A percentile compares a stretch with the other conserved stretches of the same genome.
These are phyloP conservation scores for Aureobasidium sp. DNA, from an alignment of 2,329 filamentous ascomycete species.

Conservation along the genomic window DNA sequence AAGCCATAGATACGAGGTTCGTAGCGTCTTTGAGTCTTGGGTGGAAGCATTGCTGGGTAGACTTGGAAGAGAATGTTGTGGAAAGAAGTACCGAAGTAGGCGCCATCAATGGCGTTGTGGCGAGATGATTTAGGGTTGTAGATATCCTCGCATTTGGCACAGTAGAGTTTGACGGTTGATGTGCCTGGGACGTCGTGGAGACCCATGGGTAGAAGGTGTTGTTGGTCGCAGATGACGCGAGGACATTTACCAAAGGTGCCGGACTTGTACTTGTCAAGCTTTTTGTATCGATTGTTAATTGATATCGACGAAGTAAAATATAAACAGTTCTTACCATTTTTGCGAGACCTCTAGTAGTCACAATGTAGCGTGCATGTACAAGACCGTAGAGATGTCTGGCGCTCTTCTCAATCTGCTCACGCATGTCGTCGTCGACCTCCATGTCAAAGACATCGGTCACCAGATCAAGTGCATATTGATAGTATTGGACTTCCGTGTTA, in stretches of 20 bases:
- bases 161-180: conserved; percentile 95
- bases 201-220: conserved; percentile 90
- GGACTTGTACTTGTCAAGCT: conserved; percentile 99
- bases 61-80: conserved; percentile 99
- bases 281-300: conserved; percentile 2
- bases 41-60: conserved; percentile 79
- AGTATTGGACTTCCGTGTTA: conserved; percentile 96
- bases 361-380: conserved; percentile 93
- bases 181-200: conserved; percentile 80
- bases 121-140: conserved; percentile 98
- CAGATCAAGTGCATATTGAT: conserved; percentile 95
- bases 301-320: not conserved
- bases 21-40: conserved; percentile 79
- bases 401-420: conserved; percentile 96
- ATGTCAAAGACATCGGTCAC: conserved; percentile 98
- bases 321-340: conserved; percentile 74
- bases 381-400: conserved; percentile 91
- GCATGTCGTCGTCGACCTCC: conserved; percentile 97
- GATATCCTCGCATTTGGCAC: conserved; percentile 91
- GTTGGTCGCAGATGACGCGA: conserved; percentile 86
- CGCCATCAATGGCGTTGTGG: conserved; percentile 90
- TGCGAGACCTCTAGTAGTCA: conserved; percentile 82
- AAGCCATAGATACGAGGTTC: conserved; percentile 90
- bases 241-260: conserved; percentile 97
- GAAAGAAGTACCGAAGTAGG: conserved; percentile 97